phyloP scores from a whole-genome alignment of 108 stramenopile genomes.

The Schizochytrium sp. region DNA sequence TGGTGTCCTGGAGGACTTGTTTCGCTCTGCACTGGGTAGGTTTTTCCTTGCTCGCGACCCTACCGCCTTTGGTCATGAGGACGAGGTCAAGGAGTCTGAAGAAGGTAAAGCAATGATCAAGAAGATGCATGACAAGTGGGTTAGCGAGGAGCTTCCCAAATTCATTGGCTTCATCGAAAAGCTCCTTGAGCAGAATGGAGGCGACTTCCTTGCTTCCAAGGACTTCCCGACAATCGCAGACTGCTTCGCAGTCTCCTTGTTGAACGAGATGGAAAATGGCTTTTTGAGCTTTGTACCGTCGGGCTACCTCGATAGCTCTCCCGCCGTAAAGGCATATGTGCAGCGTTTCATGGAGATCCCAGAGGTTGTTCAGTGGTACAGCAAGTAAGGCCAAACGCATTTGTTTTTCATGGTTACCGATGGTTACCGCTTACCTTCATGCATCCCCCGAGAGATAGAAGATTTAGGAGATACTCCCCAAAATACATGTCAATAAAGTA shows the following conservation, averaged over 20 bases:
- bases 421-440: too few species aligned
- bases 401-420: too few species aligned
- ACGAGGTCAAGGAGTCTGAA: constrained; percentile 68
- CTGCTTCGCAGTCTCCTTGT: constrained; percentile 70
- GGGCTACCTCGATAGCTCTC: constrained; percentile 74
- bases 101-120: constrained; percentile 74
- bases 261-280: constrained; percentile 73
- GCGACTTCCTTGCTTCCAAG: constrained; percentile 64
- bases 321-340: constrained; percentile 66
- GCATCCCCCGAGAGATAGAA: too few species aligned
- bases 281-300: constrained; percentile 74
- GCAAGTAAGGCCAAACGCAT: background rate
- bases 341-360: constrained; percentile 19
- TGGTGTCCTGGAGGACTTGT: constrained; percentile 77
- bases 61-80: constrained; percentile 74
- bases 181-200: constrained; percentile 69
- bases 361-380: constrained; percentile 31
- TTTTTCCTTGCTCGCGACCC: constrained; percentile 76
- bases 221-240: constrained; percentile 80
- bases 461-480: too few species aligned
- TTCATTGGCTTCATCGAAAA: constrained; percentile 71
- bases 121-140: constrained; percentile 70
- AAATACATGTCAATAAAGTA: too few species aligned
- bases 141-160: constrained; percentile 74
- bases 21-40: constrained; percentile 68